phyloP scores from a whole-genome alignment of 805 yeast genomes.

The Teunomyces tritomae region DNA sequence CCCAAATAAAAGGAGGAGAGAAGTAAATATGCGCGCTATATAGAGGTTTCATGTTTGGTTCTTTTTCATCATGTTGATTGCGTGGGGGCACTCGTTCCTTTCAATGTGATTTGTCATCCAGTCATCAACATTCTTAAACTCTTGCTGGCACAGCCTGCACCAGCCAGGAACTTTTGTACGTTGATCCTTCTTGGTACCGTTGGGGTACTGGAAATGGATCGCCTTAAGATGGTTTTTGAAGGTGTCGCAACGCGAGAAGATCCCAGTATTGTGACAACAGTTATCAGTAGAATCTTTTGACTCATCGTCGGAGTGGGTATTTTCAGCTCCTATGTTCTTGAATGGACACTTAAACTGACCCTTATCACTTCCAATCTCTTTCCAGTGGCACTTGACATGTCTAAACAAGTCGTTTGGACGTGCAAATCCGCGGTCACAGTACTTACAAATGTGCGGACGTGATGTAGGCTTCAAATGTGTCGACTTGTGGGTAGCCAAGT shows the following conservation, averaged over 20 bases:
- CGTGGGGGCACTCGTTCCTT: constrained; percentile 33
- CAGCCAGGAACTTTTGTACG: constrained; percentile 65
- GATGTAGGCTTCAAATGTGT: constrained; percentile 70
- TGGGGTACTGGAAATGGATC: constrained; percentile 83
- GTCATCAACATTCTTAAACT: constrained; percentile 66
- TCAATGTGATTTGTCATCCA: constrained; percentile 82
- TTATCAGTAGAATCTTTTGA: constrained; percentile 21
- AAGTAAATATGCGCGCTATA: constrained; percentile 3
- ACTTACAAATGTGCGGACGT: constrained; percentile 75
- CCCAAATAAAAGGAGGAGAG: constrained; percentile 1
- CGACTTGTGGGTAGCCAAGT: constrained; percentile 79
- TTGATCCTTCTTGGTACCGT: constrained; percentile 78
- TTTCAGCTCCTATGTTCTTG: constrained; percentile 30
- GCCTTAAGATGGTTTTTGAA: constrained; percentile 89
- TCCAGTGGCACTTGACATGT: constrained; percentile 83
- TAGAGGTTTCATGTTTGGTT: constrained; percentile 5
- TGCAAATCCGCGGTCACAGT: constrained; percentile 82
- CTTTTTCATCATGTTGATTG: constrained; percentile 10
- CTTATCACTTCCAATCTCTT: constrained; percentile 64
- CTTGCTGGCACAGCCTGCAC: constrained; percentile 73
- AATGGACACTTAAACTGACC: constrained; percentile 82
- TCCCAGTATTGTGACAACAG: constrained; percentile 79
- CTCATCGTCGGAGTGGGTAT: constrained; percentile 3
- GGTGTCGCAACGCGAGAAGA: constrained; percentile 86
- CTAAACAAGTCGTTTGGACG: constrained; percentile 83